phyloP scores from a whole-genome alignment of 1,284 basidiomycete species.

The Papiliotrema fonsecae region DNA sequence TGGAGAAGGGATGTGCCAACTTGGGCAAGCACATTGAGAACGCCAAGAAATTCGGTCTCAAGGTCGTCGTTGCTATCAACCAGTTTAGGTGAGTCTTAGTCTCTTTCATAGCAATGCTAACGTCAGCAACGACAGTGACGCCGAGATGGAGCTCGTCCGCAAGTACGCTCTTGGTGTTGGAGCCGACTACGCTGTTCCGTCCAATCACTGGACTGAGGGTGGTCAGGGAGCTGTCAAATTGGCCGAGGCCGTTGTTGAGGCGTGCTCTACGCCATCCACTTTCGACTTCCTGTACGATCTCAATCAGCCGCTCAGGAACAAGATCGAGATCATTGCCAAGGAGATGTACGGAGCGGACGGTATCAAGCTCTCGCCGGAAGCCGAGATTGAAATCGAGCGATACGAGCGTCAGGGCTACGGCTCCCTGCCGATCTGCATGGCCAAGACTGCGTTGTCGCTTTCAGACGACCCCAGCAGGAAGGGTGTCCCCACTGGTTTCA shows the following conservation, averaged over 20 bases:
- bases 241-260: slow-evolving; percentile 77
- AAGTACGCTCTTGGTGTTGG: slow-evolving; percentile 76
- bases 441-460: slow-evolving; percentile 96
- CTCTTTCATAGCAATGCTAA: slow-evolving; percentile 1
- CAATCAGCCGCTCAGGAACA: slow-evolving; percentile 74
- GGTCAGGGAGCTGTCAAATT: slow-evolving; percentile 81
- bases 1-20: slow-evolving; percentile 91
- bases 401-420: slow-evolving; percentile 72
- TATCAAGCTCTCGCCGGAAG: slow-evolving; percentile 76
- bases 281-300: slow-evolving; percentile 92
- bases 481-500: slow-evolving; percentile 85
- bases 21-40: slow-evolving; percentile 92
- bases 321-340: slow-evolving; percentile 78
- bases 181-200: slow-evolving; percentile 91
- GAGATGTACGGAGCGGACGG: slow-evolving; percentile 89
- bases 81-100: slow-evolving; percentile 73
- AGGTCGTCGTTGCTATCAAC: slow-evolving; percentile 95
- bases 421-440: slow-evolving; percentile 76
- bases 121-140: slow-evolving; percentile 75
- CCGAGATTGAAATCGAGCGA: slow-evolving; percentile 79
- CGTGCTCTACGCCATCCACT: slow-evolving; percentile 73
- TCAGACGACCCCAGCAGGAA: slow-evolving; percentile 90
- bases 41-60: slow-evolving; percentile 91
- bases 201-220: slow-evolving; percentile 94
- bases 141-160: slow-evolving; percentile 82